A percentile compares a stretch with the other conserved stretches of the same genome.
Conservation (phyloP, 2,329 filamentous ascomycete species). For the Diaporthe sp. region DNA sequence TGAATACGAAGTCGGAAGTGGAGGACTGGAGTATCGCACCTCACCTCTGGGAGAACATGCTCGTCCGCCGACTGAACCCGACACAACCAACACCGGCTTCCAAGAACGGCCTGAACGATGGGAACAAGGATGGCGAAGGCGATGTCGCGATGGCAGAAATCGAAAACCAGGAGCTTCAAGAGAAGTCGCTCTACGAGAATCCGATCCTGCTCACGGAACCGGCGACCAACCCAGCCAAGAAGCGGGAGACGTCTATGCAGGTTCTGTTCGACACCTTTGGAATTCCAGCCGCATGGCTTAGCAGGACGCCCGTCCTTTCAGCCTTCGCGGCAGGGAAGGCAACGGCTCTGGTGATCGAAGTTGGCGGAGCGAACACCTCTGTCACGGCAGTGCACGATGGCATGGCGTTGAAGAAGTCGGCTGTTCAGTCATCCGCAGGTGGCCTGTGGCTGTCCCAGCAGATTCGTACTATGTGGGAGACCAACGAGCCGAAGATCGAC, state of each 20-base stretch:
- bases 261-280: conserved; percentile 98
- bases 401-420: conserved; percentile 90
- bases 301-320: conserved; percentile 88
- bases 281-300: conserved; percentile 93
- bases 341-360: conserved; percentile 91
- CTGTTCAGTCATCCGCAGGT: conserved; percentile 87
- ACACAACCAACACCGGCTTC: conserved; percentile 77
- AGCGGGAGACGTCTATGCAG: conserved; percentile 94
- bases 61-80: conserved; percentile 89
- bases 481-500: conserved; percentile 77
- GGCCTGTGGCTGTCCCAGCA: conserved; percentile 93
- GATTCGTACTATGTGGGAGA: conserved; percentile 83
- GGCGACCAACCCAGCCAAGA: conserved; percentile 90
- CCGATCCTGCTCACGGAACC: conserved; percentile 95
- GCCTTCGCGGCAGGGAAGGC: conserved; percentile 95
- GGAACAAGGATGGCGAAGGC: conserved; percentile 71
- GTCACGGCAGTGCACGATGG: conserved; percentile 95
- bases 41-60: conserved; percentile 92
- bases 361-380: conserved; percentile 89
- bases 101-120: conserved; percentile 85
- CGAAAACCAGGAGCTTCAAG: conserved; percentile 65
- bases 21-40: conserved; percentile 96
- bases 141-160: conserved; percentile 71
- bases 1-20: conserved; percentile 88
- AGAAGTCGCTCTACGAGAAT: conserved; percentile 89